A percentile compares a stretch with the other conserved stretches of the same genome.
These are phyloP conservation scores for Penicillium palitans DNA, from an alignment of 2,329 filamentous ascomycete species.

Conservation along the genomic window DNA sequence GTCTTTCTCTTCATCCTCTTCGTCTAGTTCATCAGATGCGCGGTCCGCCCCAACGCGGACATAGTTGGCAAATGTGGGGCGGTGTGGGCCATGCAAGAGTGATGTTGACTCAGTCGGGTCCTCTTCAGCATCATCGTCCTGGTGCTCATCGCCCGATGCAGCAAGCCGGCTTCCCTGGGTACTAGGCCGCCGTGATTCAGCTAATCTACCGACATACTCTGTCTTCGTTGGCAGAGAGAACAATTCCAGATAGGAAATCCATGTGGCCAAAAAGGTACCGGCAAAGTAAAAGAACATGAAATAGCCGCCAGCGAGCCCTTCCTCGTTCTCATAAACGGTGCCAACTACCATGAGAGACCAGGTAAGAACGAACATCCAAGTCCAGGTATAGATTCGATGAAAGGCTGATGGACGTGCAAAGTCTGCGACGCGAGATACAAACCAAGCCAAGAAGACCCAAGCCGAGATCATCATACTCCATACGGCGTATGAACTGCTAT, in stretches of 20 bases:
- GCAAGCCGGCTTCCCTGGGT: constrained; percentile 45
- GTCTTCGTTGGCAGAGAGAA: constrained; percentile 72
- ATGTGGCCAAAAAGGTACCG: constrained; percentile 69
- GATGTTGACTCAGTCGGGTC: constrained; percentile 57
- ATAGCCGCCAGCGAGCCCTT: constrained; percentile 74
- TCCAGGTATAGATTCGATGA: constrained; percentile 73
- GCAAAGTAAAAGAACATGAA: constrained; percentile 78
- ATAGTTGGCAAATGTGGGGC: constrained; percentile 58
- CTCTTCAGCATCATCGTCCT: constrained; percentile 37
- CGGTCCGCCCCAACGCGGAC: constrained; percentile 41
- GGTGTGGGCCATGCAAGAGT: constrained; percentile 52
- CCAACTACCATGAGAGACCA: constrained; percentile 72
- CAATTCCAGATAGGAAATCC: constrained; percentile 76
- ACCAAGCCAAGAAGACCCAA: constrained; percentile 81
- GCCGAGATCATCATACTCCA: constrained; percentile 84
- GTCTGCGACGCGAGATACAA: constrained; percentile 74
- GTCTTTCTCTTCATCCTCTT: constrained; percentile 31
- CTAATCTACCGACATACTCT: constrained; percentile 63
- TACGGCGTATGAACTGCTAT: constrained; percentile 82
- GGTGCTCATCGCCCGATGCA: constrained; percentile 42
- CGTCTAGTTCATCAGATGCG: constrained; percentile 26
- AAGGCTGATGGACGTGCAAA: constrained; percentile 81
- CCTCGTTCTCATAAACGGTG: constrained; percentile 74
- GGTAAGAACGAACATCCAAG: constrained; percentile 78
- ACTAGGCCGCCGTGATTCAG: constrained; percentile 40